Percentiles rank a stretch among this genome's conserved stretches.
Conservation (phyloP, 192 early-diverging fungal species). For the Irineochytrium annulatum region DNA sequence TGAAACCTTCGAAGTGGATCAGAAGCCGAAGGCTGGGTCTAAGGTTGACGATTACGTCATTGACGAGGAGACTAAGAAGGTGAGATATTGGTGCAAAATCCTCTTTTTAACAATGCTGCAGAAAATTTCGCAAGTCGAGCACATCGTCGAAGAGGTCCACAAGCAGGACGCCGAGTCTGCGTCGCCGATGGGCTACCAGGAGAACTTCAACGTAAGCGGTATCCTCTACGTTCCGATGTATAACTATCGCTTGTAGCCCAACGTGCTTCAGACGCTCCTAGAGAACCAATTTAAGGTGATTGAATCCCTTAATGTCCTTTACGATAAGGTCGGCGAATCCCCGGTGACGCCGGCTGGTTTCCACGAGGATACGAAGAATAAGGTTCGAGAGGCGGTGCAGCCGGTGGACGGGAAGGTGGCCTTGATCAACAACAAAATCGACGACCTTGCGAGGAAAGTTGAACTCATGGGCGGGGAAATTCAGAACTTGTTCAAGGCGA, state of each 20-base stretch:
- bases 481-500: not conserved
- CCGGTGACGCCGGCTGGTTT: constrained; percentile 4
- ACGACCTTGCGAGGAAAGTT: constrained; percentile 1
- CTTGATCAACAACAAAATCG: constrained; percentile 13
- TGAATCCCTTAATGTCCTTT: constrained; percentile 42
- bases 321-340: constrained; percentile 24
- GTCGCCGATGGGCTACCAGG: constrained; percentile 11
- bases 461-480: not conserved
- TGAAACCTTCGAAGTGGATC: constrained; percentile 68
- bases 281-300: constrained; percentile 54
- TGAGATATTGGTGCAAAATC: not conserved
- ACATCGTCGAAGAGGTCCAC: constrained; percentile 25
- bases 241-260: constrained; percentile 15
- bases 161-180: not conserved
- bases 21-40: constrained; percentile 38
- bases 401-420: constrained; percentile 21
- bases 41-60: constrained; percentile 33
- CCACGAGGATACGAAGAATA: not conserved
- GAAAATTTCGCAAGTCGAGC: constrained; percentile 32
- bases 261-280: constrained; percentile 32
- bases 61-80: constrained; percentile 11
- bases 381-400: constrained; percentile 6
- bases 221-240: constrained; percentile 5
- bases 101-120: constrained; percentile 4
- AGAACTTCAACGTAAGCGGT: constrained; percentile 24